phyloP scores from a whole-genome alignment of 148 eudicot genomes.

The Persicaria tinctoria region DNA sequence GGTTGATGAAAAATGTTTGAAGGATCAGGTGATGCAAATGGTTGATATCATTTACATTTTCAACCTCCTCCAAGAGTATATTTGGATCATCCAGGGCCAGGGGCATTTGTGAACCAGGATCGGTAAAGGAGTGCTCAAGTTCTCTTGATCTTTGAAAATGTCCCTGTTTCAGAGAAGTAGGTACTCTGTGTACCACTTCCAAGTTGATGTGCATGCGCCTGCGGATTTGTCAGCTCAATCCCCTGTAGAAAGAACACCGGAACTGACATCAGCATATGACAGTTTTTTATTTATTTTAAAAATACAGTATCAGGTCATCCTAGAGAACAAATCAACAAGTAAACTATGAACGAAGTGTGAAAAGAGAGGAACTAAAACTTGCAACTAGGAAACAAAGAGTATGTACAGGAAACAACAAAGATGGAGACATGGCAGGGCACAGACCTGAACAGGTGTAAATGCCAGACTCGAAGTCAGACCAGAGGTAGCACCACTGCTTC shows the following conservation, averaged over 20 bases:
- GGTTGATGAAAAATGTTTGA: too few relatives aligned
- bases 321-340: background rate
- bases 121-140: conserved; percentile 23
- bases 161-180: conserved; percentile 91
- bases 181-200: conserved; percentile 97
- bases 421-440: conserved; percentile 7
- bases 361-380: background rate
- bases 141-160: conserved; percentile 91
- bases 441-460: conserved; percentile 96
- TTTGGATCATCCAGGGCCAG: background rate
- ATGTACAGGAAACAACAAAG: background rate
- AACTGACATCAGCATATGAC: conserved; percentile 12
- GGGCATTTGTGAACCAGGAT: background rate
- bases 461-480: conserved; percentile 98
- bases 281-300: too few relatives aligned
- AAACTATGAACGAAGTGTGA: too few relatives aligned
- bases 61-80: background rate
- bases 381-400: background rate
- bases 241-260: conserved; percentile 41
- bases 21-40: too few relatives aligned
- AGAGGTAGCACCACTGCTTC: conserved; percentile 85
- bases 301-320: too few relatives aligned
- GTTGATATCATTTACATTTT: background rate
- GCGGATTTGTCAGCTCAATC: conserved; percentile 91
- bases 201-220: conserved; percentile 82